A percentile compares a stretch with the other conserved stretches of the same genome.
Evolutionary conservation across 2,329 filamentous ascomycete genomes (phyloP).

Genomic region (Chaetomiaceae sp.): DNA sequence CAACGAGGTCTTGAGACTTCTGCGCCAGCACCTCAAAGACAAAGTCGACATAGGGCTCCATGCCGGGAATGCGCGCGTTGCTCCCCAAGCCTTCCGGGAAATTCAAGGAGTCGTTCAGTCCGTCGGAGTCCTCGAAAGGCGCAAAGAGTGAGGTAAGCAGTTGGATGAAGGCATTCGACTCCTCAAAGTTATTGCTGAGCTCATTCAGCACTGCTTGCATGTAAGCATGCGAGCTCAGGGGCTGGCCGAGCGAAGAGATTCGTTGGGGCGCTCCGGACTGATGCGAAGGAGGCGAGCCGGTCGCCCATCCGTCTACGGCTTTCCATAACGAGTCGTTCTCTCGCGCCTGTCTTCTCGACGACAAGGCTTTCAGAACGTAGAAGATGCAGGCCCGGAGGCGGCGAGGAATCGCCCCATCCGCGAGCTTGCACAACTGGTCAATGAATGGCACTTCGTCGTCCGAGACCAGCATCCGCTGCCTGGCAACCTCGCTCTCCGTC

Average conservation of each 20-base stretch:
- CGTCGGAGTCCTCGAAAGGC: slow-evolving; percentile 55
- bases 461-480: slow-evolving; percentile 67
- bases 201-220: slow-evolving; percentile 66
- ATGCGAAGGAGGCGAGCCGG: slow-evolving; percentile 47
- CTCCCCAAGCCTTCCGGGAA: slow-evolving; percentile 83
- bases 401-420: slow-evolving; percentile 67
- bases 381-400: slow-evolving; percentile 81
- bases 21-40: slow-evolving; percentile 69
- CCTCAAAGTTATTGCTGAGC: slow-evolving; percentile 73
- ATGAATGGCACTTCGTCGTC: slow-evolving; percentile 60
- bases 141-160: slow-evolving; percentile 66
- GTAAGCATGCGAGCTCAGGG: slow-evolving; percentile 28
- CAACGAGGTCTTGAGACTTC: slow-evolving; percentile 58
- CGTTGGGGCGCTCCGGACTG: slow-evolving; percentile 29
- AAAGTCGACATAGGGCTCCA: slow-evolving; percentile 91
- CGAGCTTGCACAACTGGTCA: slow-evolving; percentile 70
- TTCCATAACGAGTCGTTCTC: slow-evolving; percentile 73
- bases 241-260: slow-evolving; percentile 13
- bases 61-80: slow-evolving; percentile 68
- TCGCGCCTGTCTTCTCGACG: slow-evolving; percentile 64
- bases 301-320: slow-evolving; percentile 72
- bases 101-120: slow-evolving; percentile 67
- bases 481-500: slow-evolving; percentile 63
- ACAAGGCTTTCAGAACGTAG: slow-evolving; percentile 65
- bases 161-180: slow-evolving; percentile 76